Evolutionary conservation across 2,329 filamentous ascomycete species (phyloP), one percentile per base, ranked within the genome.

Genomic region (Ophiostoma perfectum): DNA sequence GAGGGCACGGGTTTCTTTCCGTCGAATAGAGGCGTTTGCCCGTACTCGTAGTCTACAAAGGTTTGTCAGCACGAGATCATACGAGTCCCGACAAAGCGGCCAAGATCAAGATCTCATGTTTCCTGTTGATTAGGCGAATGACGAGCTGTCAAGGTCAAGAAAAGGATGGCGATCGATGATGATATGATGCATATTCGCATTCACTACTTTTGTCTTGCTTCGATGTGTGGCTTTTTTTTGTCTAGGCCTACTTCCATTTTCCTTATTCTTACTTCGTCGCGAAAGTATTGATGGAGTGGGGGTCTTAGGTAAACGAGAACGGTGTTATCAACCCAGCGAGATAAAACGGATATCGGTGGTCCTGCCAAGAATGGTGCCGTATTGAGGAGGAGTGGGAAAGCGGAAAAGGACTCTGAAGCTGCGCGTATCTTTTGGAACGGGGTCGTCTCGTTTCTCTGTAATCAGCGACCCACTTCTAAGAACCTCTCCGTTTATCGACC

Each of bases 361-460:
- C 4, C 49, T 12, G n/a, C 49, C 18, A 55, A 55, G n/a, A 55
- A 36, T 55, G 18, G 16, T 52, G 7, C 7, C 18, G 42, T 55
- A 55, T 55, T 55, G n/a, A 27, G 4, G 27, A 11, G 49, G 27
- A 16, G 47, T n/a, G 18, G 16, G 18, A n/a, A 49, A 49, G 14
- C 6, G 12, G 18, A n/a, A 49, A 49, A n/a, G 7, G 12, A 49
- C 5, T 6, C 47, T 12, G 52, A 12, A 63, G 60, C 18, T 64
- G 42, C n/a, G 62, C 41, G 63, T 64, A 64, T 64, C 63, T 64
- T 64, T 64, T 64, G 42, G 63, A 64, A 64, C 63, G 42, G 62
- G 58, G 27, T 16, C 58, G 11, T 45, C 18, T 64, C 9, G 16
- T 6, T 64, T 3, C 49, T 36, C 42, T 47, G 63, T 12, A 12